Conservation (phyloP, 768 basidiomycete species). For the Phylloporus sp. region DNA sequence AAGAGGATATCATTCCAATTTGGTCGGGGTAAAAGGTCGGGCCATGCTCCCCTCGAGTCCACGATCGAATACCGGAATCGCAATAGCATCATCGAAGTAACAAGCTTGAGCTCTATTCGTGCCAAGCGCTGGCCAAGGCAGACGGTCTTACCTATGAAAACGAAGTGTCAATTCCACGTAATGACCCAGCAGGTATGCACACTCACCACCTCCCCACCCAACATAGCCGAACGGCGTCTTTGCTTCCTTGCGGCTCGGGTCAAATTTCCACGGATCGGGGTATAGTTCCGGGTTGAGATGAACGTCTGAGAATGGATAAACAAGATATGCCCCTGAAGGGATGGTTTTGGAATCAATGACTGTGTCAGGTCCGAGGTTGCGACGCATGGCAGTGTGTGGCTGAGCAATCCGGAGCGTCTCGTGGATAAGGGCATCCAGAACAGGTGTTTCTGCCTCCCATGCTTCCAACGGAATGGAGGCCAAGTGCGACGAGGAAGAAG, state of each 20-base stretch:
- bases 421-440: slow-evolving; percentile 66
- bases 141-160: slow-evolving; percentile 51
- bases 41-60: slow-evolving; percentile 45
- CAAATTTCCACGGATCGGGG: slow-evolving; percentile 73
- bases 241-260: slow-evolving; percentile 51
- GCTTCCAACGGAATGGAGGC: slow-evolving; percentile 58
- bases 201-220: slow-evolving; percentile 78
- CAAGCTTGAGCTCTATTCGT: slow-evolving; percentile 66
- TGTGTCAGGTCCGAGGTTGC: slow-evolving; percentile 68
- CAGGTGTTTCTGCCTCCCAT: slow-evolving; percentile 67
- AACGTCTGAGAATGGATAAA: slow-evolving; percentile 77
- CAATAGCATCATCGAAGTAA: slow-evolving; percentile 62
- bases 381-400: slow-evolving; percentile 77
- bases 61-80: slow-evolving; percentile 58
- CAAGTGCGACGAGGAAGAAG: slow-evolving; percentile 42
- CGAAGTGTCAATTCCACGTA: slow-evolving; percentile 14
- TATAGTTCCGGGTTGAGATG: slow-evolving; percentile 71
- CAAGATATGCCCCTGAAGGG: slow-evolving; percentile 68
- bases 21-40: slow-evolving; percentile 47
- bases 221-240: slow-evolving; percentile 57
- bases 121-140: slow-evolving; percentile 75
- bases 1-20: slow-evolving; percentile 77
- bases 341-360: slow-evolving; percentile 65
- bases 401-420: slow-evolving; percentile 77
- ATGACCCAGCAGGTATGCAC: slow-evolving; percentile 12